phyloP scores from a whole-genome alignment of 805 yeast species.

The Diddensiella santjacobensis region DNA sequence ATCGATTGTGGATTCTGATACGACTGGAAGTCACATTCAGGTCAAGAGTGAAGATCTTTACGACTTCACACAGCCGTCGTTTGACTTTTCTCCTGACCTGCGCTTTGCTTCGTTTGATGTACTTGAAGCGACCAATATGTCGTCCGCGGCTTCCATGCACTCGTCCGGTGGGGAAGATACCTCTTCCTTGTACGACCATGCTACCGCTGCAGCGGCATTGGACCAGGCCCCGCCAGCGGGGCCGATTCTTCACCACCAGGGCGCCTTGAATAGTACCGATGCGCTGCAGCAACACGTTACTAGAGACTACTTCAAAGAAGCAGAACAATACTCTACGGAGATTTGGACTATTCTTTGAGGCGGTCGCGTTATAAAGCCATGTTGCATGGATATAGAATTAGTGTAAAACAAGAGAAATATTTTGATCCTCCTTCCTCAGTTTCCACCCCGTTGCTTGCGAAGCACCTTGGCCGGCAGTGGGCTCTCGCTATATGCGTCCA shows the following conservation, averaged over 20 bases:
- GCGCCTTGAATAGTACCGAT: neutral
- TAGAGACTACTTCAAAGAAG: neutral
- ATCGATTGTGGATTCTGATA: neutral
- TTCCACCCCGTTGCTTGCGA: neutral
- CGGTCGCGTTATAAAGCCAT: neutral
- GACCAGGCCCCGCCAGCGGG: neutral
- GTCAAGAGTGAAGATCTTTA: neutral
- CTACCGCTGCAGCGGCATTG: neutral
- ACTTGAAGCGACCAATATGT: neutral
- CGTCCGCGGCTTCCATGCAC: neutral
- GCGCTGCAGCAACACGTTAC: neutral
- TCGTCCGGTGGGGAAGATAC: neutral
- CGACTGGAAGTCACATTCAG: neutral
- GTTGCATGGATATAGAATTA: neutral
- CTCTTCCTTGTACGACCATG: neutral
- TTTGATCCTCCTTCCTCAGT: neutral
- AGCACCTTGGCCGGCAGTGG: neutral
- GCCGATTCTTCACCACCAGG: neutral
- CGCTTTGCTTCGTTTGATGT: neutral
- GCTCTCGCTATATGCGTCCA: constrained; percentile 8
- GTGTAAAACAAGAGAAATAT: neutral
- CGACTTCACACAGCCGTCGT: neutral
- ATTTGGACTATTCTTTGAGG: neutral
- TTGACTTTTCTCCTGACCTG: neutral
- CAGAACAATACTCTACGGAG: neutral